These are phyloP conservation scores for Collybia sp. DNA, from an alignment of 768 basidiomycete species.

Conservation along the genomic window DNA sequence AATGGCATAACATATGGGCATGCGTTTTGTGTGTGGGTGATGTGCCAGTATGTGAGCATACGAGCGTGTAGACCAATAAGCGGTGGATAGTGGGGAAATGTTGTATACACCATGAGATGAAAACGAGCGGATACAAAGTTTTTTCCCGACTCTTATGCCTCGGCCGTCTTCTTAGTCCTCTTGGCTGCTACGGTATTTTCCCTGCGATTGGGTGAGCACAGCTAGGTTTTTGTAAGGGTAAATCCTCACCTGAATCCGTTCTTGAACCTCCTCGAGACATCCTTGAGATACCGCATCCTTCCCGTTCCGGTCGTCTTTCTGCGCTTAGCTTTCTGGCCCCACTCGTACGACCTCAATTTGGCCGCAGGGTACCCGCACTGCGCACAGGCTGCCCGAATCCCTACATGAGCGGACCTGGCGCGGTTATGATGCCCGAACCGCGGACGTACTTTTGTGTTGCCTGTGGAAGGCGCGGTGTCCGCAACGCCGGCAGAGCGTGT, in stretches of 20 bases:
- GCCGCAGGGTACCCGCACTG: slow-evolving; percentile 97
- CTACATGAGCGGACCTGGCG: neutral
- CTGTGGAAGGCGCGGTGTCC: slow-evolving; percentile 95
- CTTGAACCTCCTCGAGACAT: slow-evolving; percentile 94
- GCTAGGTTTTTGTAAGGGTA: neutral
- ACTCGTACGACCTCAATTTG: slow-evolving; percentile 93
- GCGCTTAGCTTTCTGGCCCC: slow-evolving; percentile 99
- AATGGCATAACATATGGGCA: too few species aligned
- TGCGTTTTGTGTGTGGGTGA: too few species aligned
- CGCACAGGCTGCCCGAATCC: slow-evolving; percentile 63
- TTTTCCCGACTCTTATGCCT: slow-evolving; percentile 10
- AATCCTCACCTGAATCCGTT: slow-evolving; percentile 84
- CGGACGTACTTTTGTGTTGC: slow-evolving; percentile 88
- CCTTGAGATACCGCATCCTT: slow-evolving; percentile 90
- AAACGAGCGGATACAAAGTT: neutral
- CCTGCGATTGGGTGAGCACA: slow-evolving; percentile 1
- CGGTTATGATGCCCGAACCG: neutral
- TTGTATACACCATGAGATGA: slow-evolving; percentile 38
- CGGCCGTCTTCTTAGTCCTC: slow-evolving; percentile 12
- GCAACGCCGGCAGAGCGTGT: slow-evolving; percentile 97
- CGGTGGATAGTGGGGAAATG: slow-evolving; percentile 24
- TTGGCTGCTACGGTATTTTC: slow-evolving; percentile 18
- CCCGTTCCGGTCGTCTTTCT: slow-evolving; percentile 99
- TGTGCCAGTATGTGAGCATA: too few species aligned
- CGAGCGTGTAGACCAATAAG: neutral